Conservation (phyloP, 192 early-diverging fungal species). For the Rhizoclosmatium globosum region DNA sequence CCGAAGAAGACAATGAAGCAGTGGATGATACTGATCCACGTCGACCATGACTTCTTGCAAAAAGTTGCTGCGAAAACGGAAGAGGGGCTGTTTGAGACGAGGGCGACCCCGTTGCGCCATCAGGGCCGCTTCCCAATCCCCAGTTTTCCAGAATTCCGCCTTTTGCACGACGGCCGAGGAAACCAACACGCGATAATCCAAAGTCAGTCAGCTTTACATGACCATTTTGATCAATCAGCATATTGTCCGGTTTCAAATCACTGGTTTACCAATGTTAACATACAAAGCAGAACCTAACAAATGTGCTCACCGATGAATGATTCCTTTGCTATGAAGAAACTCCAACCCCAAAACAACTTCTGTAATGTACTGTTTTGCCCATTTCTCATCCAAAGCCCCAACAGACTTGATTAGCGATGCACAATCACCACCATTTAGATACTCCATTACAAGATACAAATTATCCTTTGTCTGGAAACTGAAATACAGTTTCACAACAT, state of each 20-base stretch:
- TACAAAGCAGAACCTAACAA: conserved; percentile 26
- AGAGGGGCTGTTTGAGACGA: conserved; percentile 17
- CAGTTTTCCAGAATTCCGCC: conserved; percentile 47
- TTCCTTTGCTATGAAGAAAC: conserved; percentile 78
- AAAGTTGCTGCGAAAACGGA: conserved; percentile 24
- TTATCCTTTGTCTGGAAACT: conserved; percentile 87
- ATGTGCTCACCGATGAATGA: conserved; percentile 78
- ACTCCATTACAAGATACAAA: conserved; percentile 88
- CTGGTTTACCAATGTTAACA: conserved; percentile 33
- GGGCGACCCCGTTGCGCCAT: background rate
- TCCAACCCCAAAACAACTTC: conserved; percentile 84
- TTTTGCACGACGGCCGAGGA: conserved; percentile 77
- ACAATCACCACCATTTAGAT: conserved; percentile 89
- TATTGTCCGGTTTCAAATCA: conserved; percentile 87
- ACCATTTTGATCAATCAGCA: conserved; percentile 84
- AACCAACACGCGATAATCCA: conserved; percentile 84
- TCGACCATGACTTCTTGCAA: conserved; percentile 40
- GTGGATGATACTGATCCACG: conserved; percentile 49
- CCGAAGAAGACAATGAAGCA: conserved; percentile 39
- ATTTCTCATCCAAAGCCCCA: conserved; percentile 77
- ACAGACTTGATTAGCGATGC: conserved; percentile 82
- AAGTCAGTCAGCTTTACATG: conserved; percentile 91
- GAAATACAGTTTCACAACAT: conserved; percentile 84
- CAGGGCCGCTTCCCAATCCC: conserved; percentile 11
- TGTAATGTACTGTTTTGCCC: conserved; percentile 85